phyloP scores from a whole-genome alignment of 345 rosid genomes.

The Citrus australasica region DNA sequence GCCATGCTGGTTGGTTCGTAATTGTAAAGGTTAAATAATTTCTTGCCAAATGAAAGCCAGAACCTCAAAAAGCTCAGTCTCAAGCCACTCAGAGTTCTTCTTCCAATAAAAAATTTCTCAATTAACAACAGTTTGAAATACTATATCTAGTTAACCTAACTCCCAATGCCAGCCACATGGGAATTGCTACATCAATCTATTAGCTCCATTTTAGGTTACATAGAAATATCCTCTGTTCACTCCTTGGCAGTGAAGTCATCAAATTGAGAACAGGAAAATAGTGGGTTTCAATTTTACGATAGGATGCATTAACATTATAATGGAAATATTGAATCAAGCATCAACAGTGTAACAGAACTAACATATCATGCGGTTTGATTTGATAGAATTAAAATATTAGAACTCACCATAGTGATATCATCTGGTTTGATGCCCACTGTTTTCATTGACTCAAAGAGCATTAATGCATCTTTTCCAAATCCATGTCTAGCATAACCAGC shows the following conservation, averaged over 20 bases:
- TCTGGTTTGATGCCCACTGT: slow-evolving; percentile 51
- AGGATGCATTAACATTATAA: neutral
- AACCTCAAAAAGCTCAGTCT: neutral
- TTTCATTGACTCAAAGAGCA: slow-evolving; percentile 57
- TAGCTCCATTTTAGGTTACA: neutral
- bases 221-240: neutral
- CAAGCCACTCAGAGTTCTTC: neutral
- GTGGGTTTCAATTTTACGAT: neutral
- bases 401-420: slow-evolving; percentile 53
- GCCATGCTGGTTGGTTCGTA: neutral
- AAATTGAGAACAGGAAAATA: neutral
- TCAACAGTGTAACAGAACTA: neutral
- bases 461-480: slow-evolving; percentile 51
- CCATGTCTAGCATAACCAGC: slow-evolving; percentile 71
- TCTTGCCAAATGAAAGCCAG: neutral
- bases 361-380: slow-evolving; percentile 45
- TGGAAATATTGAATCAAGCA: neutral
- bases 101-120: neutral
- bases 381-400: neutral
- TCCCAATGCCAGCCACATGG: neutral
- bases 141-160: neutral
- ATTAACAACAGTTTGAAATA: neutral
- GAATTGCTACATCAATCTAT: neutral
- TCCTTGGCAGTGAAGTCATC: neutral
- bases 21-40: neutral